Conservation (phyloP, 805 yeast species). For the Barnettozyma vustinii region DNA sequence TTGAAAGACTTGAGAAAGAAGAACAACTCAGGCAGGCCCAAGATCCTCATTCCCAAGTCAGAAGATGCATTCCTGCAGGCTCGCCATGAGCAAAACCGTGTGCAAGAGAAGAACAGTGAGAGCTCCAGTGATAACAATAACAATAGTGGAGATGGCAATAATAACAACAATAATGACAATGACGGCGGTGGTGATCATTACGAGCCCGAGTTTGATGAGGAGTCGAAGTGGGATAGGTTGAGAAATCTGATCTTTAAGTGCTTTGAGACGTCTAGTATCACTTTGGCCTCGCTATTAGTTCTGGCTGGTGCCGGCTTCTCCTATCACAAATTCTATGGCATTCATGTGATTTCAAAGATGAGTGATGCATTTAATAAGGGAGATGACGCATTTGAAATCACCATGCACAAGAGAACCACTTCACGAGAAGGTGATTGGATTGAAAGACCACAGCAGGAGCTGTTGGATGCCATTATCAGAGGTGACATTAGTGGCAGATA, state of each 20-base stretch:
- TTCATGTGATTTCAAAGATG: slow-evolving; percentile 60
- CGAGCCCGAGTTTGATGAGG: slow-evolving; percentile 13
- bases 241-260: slow-evolving; percentile 32
- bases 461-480: slow-evolving; percentile 57
- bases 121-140: neutral
- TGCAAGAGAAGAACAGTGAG: neutral
- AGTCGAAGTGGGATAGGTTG: slow-evolving; percentile 15
- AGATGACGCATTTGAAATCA: slow-evolving; percentile 57
- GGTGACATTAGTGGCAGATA: slow-evolving; percentile 68
- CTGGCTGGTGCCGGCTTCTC: slow-evolving; percentile 68
- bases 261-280: slow-evolving; percentile 65
- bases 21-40: slow-evolving; percentile 13
- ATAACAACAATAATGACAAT: slow-evolving; percentile 7
- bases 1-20: slow-evolving; percentile 6
- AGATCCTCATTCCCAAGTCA: slow-evolving; percentile 19
- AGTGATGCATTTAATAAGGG: slow-evolving; percentile 60
- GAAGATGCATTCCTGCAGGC: slow-evolving; percentile 15
- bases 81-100: neutral
- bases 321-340: slow-evolving; percentile 58
- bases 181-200: slow-evolving; percentile 8
- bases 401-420: slow-evolving; percentile 41
- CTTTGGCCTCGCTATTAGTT: slow-evolving; percentile 61
- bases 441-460: slow-evolving; percentile 58
- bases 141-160: neutral
- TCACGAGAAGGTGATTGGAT: slow-evolving; percentile 52